Evolutionary conservation across 345 rosid genomes (phyloP), one percentile per base, ranked within the genome.

Genomic region (Citrus inodora): DNA sequence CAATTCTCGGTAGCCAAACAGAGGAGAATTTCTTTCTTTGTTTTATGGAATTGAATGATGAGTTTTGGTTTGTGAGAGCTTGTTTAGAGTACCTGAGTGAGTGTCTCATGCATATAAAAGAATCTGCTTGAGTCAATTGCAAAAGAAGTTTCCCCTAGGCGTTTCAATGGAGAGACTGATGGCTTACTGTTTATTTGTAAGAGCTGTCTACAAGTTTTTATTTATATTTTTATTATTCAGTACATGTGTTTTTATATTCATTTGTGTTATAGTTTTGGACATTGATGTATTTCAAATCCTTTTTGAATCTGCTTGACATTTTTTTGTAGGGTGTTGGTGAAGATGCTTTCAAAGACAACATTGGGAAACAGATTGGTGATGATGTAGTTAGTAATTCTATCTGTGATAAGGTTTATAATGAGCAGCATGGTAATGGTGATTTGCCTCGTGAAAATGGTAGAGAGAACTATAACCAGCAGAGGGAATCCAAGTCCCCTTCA

Each of bases 131-230:
- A 86, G 82, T 88, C 90, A 87, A 83, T 88, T 89, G 84, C 91
- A 82, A 88, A 88, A 75, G 90, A 84, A 84, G 84, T 78, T 79
- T 83, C 80, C 74, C 68, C 87, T 88, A 86, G 92, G 87, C 90
- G 84, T 91, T 86, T 76, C 89, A 82, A 72, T 85, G 89, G 94
- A 88, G 94, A 88, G 91, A 88, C 89, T 89, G 94, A 85, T 87
- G 94, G 88, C 93, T 86, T 87, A 77, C 87, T 83, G 80, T 87
- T 85, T 86, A 91, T 90, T 94, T 80, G 95, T 92, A 92, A 94
- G 98, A 92, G 86, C 92, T 88, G 83, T 89, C 86, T 86, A 75
- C 80, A 76, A 83, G 67, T 80, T 83, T 66, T 65, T 63, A 48
- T 77, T 53, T 71, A 73, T 74, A 76, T 79, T n/a, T 72, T 74